Evolutionary conservation across 2,329 filamentous ascomycete species (phyloP).

Genomic region (Arthrinium phaeospermum): DNA sequence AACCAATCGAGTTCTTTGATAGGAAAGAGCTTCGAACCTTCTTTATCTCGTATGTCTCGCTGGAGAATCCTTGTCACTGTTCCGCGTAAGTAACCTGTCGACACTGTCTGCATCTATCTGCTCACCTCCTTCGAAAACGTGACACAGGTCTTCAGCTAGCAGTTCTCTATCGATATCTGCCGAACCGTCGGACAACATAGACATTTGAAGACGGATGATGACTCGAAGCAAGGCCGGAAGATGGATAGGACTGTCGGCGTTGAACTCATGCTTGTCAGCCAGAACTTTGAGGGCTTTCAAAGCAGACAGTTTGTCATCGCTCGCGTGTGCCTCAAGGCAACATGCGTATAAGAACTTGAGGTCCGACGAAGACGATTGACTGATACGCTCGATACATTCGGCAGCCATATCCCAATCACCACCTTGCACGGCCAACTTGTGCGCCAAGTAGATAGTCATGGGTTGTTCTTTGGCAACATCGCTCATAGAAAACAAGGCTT

Average conservation of each 20-base stretch:
- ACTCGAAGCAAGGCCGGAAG: constrained; percentile 70
- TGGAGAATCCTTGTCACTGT: constrained; percentile 51
- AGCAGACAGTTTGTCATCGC: constrained; percentile 65
- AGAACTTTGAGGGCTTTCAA: constrained; percentile 64
- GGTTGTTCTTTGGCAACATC: constrained; percentile 62
- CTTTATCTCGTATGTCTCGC: constrained; percentile 43
- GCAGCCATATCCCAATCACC: constrained; percentile 64
- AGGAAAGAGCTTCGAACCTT: constrained; percentile 60
- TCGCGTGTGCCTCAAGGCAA: constrained; percentile 74
- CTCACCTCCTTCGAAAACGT: constrained; percentile 52
- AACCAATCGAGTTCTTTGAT: constrained; percentile 81
- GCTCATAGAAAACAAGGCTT: constrained; percentile 65
- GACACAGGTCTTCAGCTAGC: constrained; percentile 58
- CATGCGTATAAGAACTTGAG: constrained; percentile 78
- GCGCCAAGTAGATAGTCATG: constrained; percentile 75
- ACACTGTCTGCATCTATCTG: background rate
- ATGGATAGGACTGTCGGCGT: constrained; percentile 55
- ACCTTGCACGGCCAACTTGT: constrained; percentile 69
- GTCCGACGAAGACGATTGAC: constrained; percentile 56
- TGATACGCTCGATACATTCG: constrained; percentile 68
- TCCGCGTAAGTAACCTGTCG: constrained; percentile 22
- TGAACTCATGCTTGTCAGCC: constrained; percentile 59
- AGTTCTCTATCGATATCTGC: constrained; percentile 24
- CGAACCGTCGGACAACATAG: constrained; percentile 40
- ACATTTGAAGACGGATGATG: constrained; percentile 56